These are phyloP conservation scores for Penicillium pulvis DNA, from an alignment of 495 filamentous ascomycete genomes.

Conservation along the genomic window DNA sequence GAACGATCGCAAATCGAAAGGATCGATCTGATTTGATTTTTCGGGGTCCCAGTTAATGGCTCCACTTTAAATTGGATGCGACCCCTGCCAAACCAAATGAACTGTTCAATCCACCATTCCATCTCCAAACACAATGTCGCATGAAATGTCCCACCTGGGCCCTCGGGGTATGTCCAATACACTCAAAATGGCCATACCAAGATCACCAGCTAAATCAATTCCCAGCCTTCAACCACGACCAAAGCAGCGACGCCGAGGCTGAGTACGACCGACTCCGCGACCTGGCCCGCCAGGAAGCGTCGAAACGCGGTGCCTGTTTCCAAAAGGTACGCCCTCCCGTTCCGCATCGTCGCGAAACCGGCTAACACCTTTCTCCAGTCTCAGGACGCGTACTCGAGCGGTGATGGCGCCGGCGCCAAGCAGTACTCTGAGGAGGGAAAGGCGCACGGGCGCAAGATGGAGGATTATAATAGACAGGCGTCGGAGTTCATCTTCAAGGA, in stretches of 20 bases:
- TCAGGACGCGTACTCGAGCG: constrained; percentile 75
- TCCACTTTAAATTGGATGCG: constrained; percentile 8
- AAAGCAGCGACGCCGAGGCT: constrained; percentile 66
- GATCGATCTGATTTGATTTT: constrained; percentile 12
- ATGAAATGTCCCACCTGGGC: constrained; percentile 66
- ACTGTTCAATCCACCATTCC: neutral
- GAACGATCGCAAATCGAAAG: constrained; percentile 1
- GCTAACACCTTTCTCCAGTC: constrained; percentile 46
- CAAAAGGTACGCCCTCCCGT: constrained; percentile 55
- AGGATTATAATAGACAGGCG: constrained; percentile 83
- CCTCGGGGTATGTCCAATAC: constrained; percentile 38
- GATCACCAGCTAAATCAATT: neutral
- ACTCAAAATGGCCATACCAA: neutral
- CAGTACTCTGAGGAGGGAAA: constrained; percentile 83
- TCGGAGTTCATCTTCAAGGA: constrained; percentile 92
- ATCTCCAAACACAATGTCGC: constrained; percentile 49
- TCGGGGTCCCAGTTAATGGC: constrained; percentile 4
- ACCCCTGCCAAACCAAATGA: constrained; percentile 1
- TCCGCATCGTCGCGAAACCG: neutral
- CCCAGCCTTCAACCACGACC: constrained; percentile 79
- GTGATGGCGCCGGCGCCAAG: constrained; percentile 80
- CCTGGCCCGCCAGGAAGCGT: constrained; percentile 76
- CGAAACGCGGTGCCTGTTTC: constrained; percentile 74
- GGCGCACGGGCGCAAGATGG: constrained; percentile 73
- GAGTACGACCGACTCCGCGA: constrained; percentile 92